A percentile compares a stretch with the other conserved stretches of the same genome.
Conservation (phyloP, 2,329 filamentous ascomycete species). For the Botrytis squamosa region DNA sequence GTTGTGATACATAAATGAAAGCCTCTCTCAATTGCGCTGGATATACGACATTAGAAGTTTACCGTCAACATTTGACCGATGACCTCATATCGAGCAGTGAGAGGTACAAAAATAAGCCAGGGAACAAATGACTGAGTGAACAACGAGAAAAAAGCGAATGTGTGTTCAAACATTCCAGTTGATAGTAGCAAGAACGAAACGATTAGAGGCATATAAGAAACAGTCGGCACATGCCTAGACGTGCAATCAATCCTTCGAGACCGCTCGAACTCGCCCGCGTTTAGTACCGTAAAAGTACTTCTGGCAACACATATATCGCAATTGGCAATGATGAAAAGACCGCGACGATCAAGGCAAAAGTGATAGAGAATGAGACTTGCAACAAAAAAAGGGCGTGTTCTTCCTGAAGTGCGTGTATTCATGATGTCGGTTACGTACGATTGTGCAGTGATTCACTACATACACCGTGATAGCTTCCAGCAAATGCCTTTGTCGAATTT, state of each 20-base stretch:
- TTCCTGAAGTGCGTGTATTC: neutral
- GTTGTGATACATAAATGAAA: neutral
- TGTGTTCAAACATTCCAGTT: neutral
- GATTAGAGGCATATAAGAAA: rapidly evolving
- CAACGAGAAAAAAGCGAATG: neutral
- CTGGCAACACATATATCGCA: neutral
- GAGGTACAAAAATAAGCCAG: neutral
- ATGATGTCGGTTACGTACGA: neutral
- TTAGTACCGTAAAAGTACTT: rapidly evolving
- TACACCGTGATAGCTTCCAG: neutral
- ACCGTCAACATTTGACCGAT: neutral
- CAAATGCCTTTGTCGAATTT: neutral
- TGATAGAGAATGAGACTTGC: rapidly evolving
- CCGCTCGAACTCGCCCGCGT: no score
- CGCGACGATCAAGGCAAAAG: neutral
- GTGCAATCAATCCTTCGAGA: no score
- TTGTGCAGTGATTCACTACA: neutral
- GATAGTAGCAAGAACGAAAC: neutral
- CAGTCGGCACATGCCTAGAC: no score
- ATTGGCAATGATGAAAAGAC: neutral
- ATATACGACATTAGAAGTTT: neutral
- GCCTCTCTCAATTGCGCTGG: rapidly evolving
- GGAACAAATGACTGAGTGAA: neutral
- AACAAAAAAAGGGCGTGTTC: neutral
- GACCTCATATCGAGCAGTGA: neutral